Base-by-base conservation (phyloP, 78 protist genomes). In the Chrysochromulina tobinii region DNA sequence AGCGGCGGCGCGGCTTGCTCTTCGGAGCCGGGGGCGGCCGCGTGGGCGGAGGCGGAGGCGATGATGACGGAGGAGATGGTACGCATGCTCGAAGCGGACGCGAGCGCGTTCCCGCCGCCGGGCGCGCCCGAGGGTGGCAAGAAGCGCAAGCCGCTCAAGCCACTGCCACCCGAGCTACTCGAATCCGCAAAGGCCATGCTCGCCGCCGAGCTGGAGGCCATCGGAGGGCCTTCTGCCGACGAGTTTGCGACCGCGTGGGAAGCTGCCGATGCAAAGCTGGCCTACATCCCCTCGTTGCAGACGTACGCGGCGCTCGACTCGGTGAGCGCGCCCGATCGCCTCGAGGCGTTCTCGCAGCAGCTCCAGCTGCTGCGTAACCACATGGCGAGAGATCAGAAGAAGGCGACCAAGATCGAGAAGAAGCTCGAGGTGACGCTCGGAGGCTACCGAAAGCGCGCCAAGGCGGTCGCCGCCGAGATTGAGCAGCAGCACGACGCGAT, bases 371-470 rank as follows among this genome's bases (percentile, higher is more conserved):
- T 79, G 25, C 15, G 23, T 1, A 54, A 53, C 48, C 23, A 0
- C 55, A 58, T 58, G 69, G 68, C 66, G 50, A 0, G 23, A 12
- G 88, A 83, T 2, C 53, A 67, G 15, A 58, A 58, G 88, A 3
- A 14, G 27, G 88, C 88, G 54, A 68, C 14, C 57, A 83, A 83
- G 88, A 15, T 12, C 27, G 88, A 83, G 88, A 83, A 83, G 69
- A 83, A 83, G 68, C 55, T 58, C n/a, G 68, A 5, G 21, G 50
- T 83, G 23, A 23, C 58, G 55, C 54, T 27, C 57, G 88, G 69
- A 38, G 88, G 88, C 38, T 83, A 57, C 68, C 5, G 7, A 54
- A 83, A 83, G 88, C 66, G 68, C 55, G 69, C 69, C 27, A 4
- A 1, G 55, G 64, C 69, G 20, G 51, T 58, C 27, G 1, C 15